Base-by-base conservation (phyloP, 148 eudicot species). In the Cornus florida region DNA sequence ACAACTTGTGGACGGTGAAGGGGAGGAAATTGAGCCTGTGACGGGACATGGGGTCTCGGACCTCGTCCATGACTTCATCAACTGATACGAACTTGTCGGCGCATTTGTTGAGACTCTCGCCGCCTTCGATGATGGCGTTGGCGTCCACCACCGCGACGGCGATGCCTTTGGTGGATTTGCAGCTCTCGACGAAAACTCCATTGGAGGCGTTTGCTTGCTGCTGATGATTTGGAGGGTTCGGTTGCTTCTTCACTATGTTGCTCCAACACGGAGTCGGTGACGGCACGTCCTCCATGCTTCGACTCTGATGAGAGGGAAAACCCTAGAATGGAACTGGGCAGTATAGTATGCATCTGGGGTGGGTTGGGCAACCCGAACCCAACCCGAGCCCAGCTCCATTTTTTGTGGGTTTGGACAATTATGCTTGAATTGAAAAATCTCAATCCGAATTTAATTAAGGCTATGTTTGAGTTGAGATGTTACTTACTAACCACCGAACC, bases 131-230 rank as follows among this genome's bases (percentile, higher is more conserved):
- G 76, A 96, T 89, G 65, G 97, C 98, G 80, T 90, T 93, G n/a
- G 99, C 98, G 43, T 96, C 99, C 20, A 96, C 89, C 22, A 96
- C 95, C 0, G 99, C 98, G n/a, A 96, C 83, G 0, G 97, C 85
- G 11, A 96, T 86, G 46, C 94, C 95, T 76, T 89, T 90, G 17
- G 88, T 64, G 1, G 94, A 91, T 62, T 85, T 87, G 85, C 89
- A 87, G 84, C 85, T 80, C 16, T 84, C 84, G 8, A 88, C 82
- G 23, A 81, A 41, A 13, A 33, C 68, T 66, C 41, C 17, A 5
- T 75, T 10, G 56, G 74, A 4, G 56, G 75, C 22, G 39, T 86
- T 12, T 16, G 46, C 14, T 71, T 64, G 72, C 60, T 68, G 68
- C 62, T 71, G 78, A 5, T 75, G 72, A 10, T 38, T 78, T 23